phyloP scores from a whole-genome alignment of 2,329 filamentous ascomycete genomes.

The Penicillium verrucosum region DNA sequence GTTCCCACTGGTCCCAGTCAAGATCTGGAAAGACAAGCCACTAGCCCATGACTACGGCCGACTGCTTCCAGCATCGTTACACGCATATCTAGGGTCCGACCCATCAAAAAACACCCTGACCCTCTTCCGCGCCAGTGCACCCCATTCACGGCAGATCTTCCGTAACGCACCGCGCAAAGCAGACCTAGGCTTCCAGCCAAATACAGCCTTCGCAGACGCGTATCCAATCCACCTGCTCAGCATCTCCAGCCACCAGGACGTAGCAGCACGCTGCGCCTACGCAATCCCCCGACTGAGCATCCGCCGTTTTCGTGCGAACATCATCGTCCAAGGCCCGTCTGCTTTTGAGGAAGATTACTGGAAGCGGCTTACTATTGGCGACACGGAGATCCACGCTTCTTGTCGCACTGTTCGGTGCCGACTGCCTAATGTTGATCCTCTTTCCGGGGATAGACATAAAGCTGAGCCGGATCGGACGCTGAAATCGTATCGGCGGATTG shows the following conservation, averaged over 20 bases:
- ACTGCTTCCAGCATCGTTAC: slow-evolving; percentile 49
- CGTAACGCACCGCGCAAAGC: slow-evolving; percentile 53
- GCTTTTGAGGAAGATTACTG: slow-evolving; percentile 58
- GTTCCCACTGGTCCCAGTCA: slow-evolving; percentile 49
- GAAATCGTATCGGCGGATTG: slow-evolving; percentile 50
- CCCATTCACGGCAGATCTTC: slow-evolving; percentile 48
- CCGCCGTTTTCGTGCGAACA: slow-evolving; percentile 57
- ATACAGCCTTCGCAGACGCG: slow-evolving; percentile 56
- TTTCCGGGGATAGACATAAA: slow-evolving; percentile 50
- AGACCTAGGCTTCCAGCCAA: slow-evolving; percentile 52
- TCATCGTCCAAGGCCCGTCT: slow-evolving; percentile 52
- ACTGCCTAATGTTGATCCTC: slow-evolving; percentile 58
- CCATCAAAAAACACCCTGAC: slow-evolving; percentile 38
- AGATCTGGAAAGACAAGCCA: slow-evolving; percentile 56
- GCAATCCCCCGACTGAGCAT: slow-evolving; percentile 47
- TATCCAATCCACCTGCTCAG: slow-evolving; percentile 58
- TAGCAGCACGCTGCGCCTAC: slow-evolving; percentile 43
- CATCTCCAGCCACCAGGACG: slow-evolving; percentile 52
- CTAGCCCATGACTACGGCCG: slow-evolving; percentile 38
- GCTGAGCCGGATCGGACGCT: slow-evolving; percentile 50
- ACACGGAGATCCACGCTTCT: slow-evolving; percentile 44
- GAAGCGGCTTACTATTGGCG: slow-evolving; percentile 50
- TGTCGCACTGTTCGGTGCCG: slow-evolving; percentile 59
- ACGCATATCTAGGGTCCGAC: slow-evolving; percentile 42
- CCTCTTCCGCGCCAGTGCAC: slow-evolving; percentile 53